Evolutionary conservation across 139 green algal genomes (phyloP), one percentile per base, ranked within the genome.

Genomic region (Volvox reticuliferus): DNA sequence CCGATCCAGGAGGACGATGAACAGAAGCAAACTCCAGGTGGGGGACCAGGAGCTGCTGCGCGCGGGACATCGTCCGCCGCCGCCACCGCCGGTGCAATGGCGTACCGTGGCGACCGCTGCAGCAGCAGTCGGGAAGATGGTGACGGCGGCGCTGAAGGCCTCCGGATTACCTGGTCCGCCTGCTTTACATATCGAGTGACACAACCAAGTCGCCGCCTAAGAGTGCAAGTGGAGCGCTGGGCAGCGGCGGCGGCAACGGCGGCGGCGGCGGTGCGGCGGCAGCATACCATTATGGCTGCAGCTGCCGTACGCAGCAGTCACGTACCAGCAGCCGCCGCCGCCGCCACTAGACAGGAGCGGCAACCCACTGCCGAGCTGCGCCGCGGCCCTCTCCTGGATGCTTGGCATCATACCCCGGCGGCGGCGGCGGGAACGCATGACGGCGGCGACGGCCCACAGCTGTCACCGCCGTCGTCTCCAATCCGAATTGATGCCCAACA

Each of bases 171-270:
- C 1, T 85, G 88, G 37, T 91, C 76, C 20, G 90, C 90, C 22
- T 90, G 90, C 84, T 91, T 88, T 68, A 67, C 78, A 19, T 88
- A 37, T 65, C 80, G 35, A 9, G 69, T 89, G 69, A 75, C 85
- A 14, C 28, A 32, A 17, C 85, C 85, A 16, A 14, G 28, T 20
- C 28, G 44, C 37, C 85, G 85, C 13, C 85, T 89, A n/a, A 18
- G 85, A 24, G 85, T 44, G 1, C 85, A 61, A 14, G 19, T 89
- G 26, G 37, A 61, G 69, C 69, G 68, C 26, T 82, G 85, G 69
- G 85, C 85, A 36, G 85, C 85, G 69, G 35, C 37, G 69, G 63
- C 68, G 37, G 61, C n/a, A n/a, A n/a, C 6, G 69, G 67, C 5
- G 69, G 12, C 68, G 36, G 63, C 18, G 24, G 79, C 69, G 67